Conservation (phyloP, 257 asterid genomes). For the Solanum bulbocastanum region DNA sequence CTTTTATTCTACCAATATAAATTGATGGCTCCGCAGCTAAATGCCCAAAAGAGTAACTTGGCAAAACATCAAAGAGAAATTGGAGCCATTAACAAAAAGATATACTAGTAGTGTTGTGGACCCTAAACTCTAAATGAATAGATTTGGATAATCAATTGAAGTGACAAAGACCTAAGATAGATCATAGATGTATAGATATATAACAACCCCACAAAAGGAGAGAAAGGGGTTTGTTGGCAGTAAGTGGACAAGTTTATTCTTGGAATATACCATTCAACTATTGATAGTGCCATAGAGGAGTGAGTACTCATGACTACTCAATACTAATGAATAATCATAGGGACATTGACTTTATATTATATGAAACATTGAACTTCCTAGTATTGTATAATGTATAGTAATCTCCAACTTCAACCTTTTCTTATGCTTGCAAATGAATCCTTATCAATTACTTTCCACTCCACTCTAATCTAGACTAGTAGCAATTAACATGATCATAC, state of each 20-base stretch:
- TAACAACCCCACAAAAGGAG: background rate
- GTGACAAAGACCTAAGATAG: background rate
- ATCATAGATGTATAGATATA: background rate
- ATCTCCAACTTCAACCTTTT: slow-evolving; percentile 1
- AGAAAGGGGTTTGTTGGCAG: background rate
- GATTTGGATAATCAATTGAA: background rate
- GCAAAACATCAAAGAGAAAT: background rate
- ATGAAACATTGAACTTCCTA: background rate
- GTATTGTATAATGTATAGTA: background rate
- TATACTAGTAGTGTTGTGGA: background rate
- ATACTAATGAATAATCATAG: background rate
- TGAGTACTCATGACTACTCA: background rate
- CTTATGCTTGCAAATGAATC: background rate
- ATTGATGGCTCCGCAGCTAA: background rate
- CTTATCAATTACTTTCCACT: background rate
- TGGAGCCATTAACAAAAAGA: background rate
- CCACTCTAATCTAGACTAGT: background rate
- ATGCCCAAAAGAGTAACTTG: background rate
- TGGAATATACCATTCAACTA: slow-evolving; percentile 3
- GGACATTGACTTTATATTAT: background rate
- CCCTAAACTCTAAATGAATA: background rate
- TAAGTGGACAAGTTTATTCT: slow-evolving; percentile 6
- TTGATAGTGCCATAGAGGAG: background rate
- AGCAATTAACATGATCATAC: background rate
- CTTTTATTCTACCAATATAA: background rate